Evolutionary conservation across 2,329 filamentous ascomycete species (phyloP), one percentile per base, ranked within the genome.

Genomic region (Pyrenophora seminiperda): DNA sequence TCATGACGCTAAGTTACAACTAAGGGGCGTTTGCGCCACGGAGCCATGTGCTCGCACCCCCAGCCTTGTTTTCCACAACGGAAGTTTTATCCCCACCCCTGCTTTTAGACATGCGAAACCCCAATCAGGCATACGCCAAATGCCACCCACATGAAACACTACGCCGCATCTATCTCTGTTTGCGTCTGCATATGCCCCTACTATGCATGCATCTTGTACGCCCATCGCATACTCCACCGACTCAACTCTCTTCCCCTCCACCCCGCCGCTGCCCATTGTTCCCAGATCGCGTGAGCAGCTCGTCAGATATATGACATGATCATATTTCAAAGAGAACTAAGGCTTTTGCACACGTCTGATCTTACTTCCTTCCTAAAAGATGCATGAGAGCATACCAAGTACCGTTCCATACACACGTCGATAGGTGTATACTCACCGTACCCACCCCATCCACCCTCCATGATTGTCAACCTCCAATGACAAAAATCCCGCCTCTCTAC

Each of bases 21-120:
- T 27, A 47, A 37, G 38, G 45, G 38, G 45, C 32, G 39, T 37
- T 37, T 39, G 42, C 24, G 45, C 45, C 45, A 32, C 31, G 38
- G 45, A 37, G 17, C 22, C 22, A 27, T 27, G 22, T 9, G 24
- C n/a, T 22, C 27, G n/a, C 34, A 34, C 27, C 31, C 38, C 38
- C 32, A 48, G 37, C 29, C 41, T 22, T 47, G 30, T 13, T 39
- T 18, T 33, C 24, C 44, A 37, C 37, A 34, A 34, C 44, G 37
- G 37, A 32, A 33, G 22, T 30, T 47, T 41, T 47, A 37, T 20
- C 22, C 18, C 13, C 27, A 20, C 38, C 44, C 45, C 38, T 41
- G 22, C 17, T 18, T 15, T 24, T 11, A 7, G n/a, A 37, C 10
- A 24, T 17, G 32, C 15, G 13, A 24, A 41, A 33, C 31, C 37